Percentiles rank a stretch among this genome's conserved stretches.
Evolutionary conservation across 2,329 filamentous ascomycete species (phyloP).

Genomic region (Mycosphaerelloides madeirae): DNA sequence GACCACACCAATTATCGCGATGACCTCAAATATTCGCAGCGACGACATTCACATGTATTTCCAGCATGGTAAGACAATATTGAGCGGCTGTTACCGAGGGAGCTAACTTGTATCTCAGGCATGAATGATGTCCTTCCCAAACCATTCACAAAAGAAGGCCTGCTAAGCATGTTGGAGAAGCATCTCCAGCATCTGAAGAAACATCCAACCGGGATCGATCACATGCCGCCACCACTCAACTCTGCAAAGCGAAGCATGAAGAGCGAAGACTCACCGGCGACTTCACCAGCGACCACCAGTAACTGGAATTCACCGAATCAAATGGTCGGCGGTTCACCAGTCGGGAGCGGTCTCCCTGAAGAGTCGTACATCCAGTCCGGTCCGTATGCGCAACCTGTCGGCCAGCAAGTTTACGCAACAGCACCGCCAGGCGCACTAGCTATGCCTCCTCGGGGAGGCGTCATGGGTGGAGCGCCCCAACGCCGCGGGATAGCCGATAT

Average conservation of each 20-base stretch:
- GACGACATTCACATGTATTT: constrained; percentile 98
- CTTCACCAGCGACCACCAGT: constrained; percentile 56
- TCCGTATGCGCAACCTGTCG: constrained; percentile 30
- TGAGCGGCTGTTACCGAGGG: background rate
- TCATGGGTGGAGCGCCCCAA: constrained; percentile 37
- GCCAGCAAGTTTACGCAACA: constrained; percentile 32
- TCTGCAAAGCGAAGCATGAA: constrained; percentile 55
- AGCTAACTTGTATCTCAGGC: constrained; percentile 48
- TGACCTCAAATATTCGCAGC: constrained; percentile 97
- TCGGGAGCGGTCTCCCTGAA: constrained; percentile 42
- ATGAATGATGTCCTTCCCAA: constrained; percentile 98
- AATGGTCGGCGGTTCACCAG: constrained; percentile 54
- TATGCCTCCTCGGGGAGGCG: constrained; percentile 23
- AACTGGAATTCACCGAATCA: constrained; percentile 62
- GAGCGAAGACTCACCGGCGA: constrained; percentile 59
- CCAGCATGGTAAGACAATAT: constrained; percentile 68
- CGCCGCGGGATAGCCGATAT: constrained; percentile 60
- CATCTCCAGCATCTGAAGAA: constrained; percentile 82
- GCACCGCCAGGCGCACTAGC: constrained; percentile 37
- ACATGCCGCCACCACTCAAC: constrained; percentile 51
- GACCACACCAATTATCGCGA: constrained; percentile 84
- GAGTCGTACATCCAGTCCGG: constrained; percentile 46
- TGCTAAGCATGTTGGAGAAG: constrained; percentile 78
- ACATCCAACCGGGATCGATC: constrained; percentile 30
- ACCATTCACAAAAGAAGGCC: constrained; percentile 82